Evolutionary conservation across 106 monocot species (phyloP).

Genomic region (Phalaenopsis aphrodite): DNA sequence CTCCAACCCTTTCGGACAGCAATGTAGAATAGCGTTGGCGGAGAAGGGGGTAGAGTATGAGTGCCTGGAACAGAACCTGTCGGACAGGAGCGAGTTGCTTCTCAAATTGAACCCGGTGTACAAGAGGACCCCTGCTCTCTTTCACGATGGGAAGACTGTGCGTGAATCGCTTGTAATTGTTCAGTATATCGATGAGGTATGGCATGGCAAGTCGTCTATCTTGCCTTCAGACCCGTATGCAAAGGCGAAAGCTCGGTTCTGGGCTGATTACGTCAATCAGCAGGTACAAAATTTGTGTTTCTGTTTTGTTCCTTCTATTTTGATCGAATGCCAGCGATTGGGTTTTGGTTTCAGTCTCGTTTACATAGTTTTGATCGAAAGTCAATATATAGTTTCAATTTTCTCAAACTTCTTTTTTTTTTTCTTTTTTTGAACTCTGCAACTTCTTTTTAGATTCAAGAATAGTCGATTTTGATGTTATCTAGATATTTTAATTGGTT

Average conservation of each 20-base stretch:
- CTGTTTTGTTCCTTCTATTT: too few relatives aligned
- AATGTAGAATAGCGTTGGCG: background rate
- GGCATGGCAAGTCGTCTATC: conserved; percentile 4
- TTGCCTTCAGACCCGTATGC: conserved; percentile 34
- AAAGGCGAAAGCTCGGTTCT: conserved; percentile 32
- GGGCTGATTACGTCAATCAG: conserved; percentile 40
- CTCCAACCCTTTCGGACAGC: conserved; percentile 4
- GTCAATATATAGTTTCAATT: too few relatives aligned
- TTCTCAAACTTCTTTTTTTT: too few relatives aligned
- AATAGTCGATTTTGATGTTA: too few relatives aligned
- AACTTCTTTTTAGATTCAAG: too few relatives aligned
- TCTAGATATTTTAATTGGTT: too few relatives aligned
- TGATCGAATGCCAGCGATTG: too few relatives aligned
- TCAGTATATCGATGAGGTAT: conserved; percentile 34
- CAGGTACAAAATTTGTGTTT: conserved; percentile 19
- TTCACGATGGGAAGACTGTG: conserved; percentile 41
- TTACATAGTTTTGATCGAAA: too few relatives aligned
- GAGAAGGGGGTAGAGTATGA: conserved; percentile 12
- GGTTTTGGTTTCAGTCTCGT: too few relatives aligned
- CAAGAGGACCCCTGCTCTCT: conserved; percentile 51
- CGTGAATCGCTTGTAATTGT: conserved; percentile 45
- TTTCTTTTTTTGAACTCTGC: too few relatives aligned
- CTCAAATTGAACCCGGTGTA: conserved; percentile 46
- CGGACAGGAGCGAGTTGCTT: conserved; percentile 36
- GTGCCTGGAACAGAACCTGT: conserved; percentile 8